phyloP scores from a whole-genome alignment of 176 grass and related monocot genomes.

The Ensete glaucum region DNA sequence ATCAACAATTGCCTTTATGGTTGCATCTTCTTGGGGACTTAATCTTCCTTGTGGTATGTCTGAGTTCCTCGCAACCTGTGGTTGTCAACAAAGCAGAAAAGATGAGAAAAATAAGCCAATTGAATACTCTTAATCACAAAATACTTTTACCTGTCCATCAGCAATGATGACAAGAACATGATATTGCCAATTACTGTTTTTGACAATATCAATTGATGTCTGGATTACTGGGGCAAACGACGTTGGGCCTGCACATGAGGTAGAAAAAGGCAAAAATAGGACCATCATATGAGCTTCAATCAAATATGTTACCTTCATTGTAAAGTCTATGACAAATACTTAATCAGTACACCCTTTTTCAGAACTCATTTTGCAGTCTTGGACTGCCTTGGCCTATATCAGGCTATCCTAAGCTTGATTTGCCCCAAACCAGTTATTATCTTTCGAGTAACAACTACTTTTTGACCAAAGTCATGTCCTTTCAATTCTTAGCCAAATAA shows the following conservation, averaged over 20 bases:
- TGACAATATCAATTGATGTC: constrained; percentile 59
- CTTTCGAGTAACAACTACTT: neutral
- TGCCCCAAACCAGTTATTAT: neutral
- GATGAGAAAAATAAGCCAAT: neutral
- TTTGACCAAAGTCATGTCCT: neutral
- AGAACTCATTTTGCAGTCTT: neutral
- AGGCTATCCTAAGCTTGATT: neutral
- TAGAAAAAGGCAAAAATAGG: neutral
- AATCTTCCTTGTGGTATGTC: constrained; percentile 38
- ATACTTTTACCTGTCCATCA: constrained; percentile 65
- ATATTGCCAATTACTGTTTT: constrained; percentile 81
- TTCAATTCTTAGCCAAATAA: neutral
- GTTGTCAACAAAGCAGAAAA: constrained; percentile 7
- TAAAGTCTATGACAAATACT: neutral
- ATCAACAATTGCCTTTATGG: constrained; percentile 76
- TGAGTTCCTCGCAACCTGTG: constrained; percentile 46
- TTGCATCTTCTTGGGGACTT: constrained; percentile 77
- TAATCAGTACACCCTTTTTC: neutral
- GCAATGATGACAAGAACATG: constrained; percentile 96
- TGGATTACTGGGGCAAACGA: constrained; percentile 84
- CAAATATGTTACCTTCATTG: too few relatives aligned
- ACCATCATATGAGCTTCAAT: neutral
- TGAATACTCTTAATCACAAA: constrained; percentile 1
- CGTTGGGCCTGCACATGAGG: constrained; percentile 61
- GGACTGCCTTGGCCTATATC: neutral